Evolutionary conservation across 768 basidiomycete species (phyloP), one percentile per base, ranked within the genome.

Genomic region (Artomyces pyxidatus): DNA sequence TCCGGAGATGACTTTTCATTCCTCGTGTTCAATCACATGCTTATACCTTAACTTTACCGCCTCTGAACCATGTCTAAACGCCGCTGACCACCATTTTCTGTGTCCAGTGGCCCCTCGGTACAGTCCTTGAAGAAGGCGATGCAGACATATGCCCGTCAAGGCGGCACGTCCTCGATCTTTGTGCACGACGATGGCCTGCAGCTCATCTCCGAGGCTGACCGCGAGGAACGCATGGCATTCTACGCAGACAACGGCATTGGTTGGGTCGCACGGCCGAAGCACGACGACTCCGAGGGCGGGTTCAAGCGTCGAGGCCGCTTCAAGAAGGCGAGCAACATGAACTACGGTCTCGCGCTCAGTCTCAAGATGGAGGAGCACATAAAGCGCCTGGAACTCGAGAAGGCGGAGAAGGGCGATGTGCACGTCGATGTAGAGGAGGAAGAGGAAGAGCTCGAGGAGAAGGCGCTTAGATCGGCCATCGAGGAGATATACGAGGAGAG

Each of bases 271-370:
- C 80, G 89, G 37, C 88, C 89, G 1, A 72, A 74, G 49, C 88
- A 90, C 62, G 76, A 76, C 35, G 67, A 67, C 54, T 63, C 67
- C 2, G 66, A 77, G 16, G 79, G 81, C 60, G 87, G 85, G 1
- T 88, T 78, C 71, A 76, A 84, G 52, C 85, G 89, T 42, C 85
- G 86, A 26, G 90, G 89, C 37, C 78, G 88, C 19, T 95, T 95
- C 75, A 95, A 95, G 73, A 95, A 95, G 67, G 90, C 90, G 1
- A 83, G 81, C 14, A 95, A 95, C 66, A 83, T 94, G 84, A 95
- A 94, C 62, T 91, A 85, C 58, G 88, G 77, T 0, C 71, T 75
- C n/a, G 67, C 80, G 58, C 71, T 90, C 5, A 83, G 81, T 4
- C 70, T 89, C 25, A 75, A 80, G 45, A 63, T 78, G 54, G 78